Conservation (phyloP, 2,329 filamentous ascomycete species). For the Fusarium albosuccineum region DNA sequence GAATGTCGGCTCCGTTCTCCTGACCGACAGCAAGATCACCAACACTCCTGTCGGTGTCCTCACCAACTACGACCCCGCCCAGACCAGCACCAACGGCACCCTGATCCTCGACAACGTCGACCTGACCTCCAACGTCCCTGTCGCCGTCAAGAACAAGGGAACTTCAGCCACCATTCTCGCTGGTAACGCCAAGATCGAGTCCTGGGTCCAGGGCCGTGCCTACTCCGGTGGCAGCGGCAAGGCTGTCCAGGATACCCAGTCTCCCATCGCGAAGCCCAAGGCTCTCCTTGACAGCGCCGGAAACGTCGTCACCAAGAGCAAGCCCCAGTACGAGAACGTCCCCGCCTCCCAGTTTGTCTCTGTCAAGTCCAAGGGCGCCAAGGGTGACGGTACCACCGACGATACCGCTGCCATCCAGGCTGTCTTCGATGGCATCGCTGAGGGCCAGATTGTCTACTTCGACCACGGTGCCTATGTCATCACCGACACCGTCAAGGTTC, state of each 20-base stretch:
- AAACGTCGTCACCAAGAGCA: slow-evolving; percentile 83
- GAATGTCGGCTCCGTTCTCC: slow-evolving; percentile 81
- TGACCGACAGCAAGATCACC: slow-evolving; percentile 83
- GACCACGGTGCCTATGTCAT: slow-evolving; percentile 81
- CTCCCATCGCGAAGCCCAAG: slow-evolving; percentile 71
- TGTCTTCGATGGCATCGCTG: slow-evolving; percentile 75
- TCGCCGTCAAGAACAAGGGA: slow-evolving; percentile 72
- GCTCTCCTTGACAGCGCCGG: slow-evolving; percentile 74
- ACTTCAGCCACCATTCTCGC: slow-evolving; percentile 72
- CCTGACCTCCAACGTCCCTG: slow-evolving; percentile 74
- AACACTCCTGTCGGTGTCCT: slow-evolving; percentile 82
- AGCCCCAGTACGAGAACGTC: slow-evolving; percentile 86
- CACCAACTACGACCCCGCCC: slow-evolving; percentile 76
- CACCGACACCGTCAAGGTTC: slow-evolving; percentile 77
- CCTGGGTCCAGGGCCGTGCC: slow-evolving; percentile 84
- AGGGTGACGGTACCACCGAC: slow-evolving; percentile 88
- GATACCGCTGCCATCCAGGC: slow-evolving; percentile 88
- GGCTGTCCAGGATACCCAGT: slow-evolving; percentile 70
- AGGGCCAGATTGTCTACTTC: slow-evolving; percentile 78
- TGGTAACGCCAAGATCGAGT: slow-evolving; percentile 76
- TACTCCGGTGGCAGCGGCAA: slow-evolving; percentile 67
- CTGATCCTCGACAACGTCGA: slow-evolving; percentile 92
- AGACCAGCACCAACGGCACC: slow-evolving; percentile 79
- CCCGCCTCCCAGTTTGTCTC: slow-evolving; percentile 80
- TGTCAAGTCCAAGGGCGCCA: slow-evolving; percentile 85